Conservation (phyloP, 148 eudicot species). For the Arbutus unedo region DNA sequence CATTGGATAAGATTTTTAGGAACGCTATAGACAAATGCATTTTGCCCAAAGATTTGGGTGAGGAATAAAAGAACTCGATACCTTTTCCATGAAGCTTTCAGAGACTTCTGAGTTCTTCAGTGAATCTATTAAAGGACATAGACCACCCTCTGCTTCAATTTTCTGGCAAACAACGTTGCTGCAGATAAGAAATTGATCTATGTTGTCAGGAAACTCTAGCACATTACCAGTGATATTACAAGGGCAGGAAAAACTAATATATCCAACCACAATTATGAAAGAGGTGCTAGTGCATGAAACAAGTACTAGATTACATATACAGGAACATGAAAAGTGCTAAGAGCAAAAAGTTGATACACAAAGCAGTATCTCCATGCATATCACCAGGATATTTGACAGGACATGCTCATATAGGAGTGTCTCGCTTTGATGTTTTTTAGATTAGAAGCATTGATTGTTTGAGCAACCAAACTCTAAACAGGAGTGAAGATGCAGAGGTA, state of each 20-base stretch:
- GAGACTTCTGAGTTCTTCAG: conserved; percentile 43
- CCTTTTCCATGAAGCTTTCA: conserved; percentile 49
- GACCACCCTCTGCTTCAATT: conserved; percentile 56
- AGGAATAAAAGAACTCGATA: conserved; percentile 18
- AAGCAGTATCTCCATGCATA: neutral
- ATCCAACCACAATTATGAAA: neutral
- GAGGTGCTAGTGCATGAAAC: neutral
- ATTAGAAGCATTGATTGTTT: neutral
- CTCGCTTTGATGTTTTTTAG: neutral
- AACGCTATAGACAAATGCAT: conserved; percentile 1
- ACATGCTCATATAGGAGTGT: neutral
- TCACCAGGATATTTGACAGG: conserved; percentile 3
- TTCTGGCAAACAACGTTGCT: conserved; percentile 60
- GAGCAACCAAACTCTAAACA: neutral
- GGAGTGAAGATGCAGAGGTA: neutral
- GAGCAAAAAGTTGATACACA: neutral
- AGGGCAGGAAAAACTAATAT: neutral
- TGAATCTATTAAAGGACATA: conserved; percentile 39
- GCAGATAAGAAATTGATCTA: conserved; percentile 24
- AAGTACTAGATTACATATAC: neutral
- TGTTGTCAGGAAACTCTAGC: conserved; percentile 13
- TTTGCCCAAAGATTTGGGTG: conserved; percentile 1
- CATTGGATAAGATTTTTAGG: conserved; percentile 21
- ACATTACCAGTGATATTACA: neutral
- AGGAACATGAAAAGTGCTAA: neutral